These are phyloP conservation scores for Plasmodium yoelii DNA, from an alignment of 169 alveolate genomes.

Conservation along the genomic window DNA sequence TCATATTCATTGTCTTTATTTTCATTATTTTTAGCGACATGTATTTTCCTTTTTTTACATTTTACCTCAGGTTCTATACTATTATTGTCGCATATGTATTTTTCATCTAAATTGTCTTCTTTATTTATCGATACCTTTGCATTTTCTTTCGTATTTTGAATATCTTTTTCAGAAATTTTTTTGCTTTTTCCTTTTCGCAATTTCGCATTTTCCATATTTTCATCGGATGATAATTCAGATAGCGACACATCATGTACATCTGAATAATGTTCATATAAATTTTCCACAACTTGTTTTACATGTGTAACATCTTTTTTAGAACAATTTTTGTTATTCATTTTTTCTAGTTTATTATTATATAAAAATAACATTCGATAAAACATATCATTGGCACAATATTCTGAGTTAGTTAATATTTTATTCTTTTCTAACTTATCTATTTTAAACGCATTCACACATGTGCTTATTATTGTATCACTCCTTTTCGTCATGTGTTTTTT, in stretches of 20 bases:
- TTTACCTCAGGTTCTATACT: neutral
- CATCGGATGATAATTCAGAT: slow-evolving; percentile 73
- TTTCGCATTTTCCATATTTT: slow-evolving; percentile 6
- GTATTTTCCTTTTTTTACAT: too few relatives aligned
- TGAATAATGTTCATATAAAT: slow-evolving; percentile 35
- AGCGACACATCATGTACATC: slow-evolving; percentile 61
- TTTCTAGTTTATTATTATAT: slow-evolving; percentile 60
- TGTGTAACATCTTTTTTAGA: neutral
- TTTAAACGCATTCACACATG: slow-evolving; percentile 22
- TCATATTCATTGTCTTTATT: too few relatives aligned
- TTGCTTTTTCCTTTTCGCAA: slow-evolving; percentile 14
- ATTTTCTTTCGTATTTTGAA: slow-evolving; percentile 17
- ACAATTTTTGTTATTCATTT: neutral
- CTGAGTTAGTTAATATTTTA: slow-evolving; percentile 49
- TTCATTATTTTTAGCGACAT: too few relatives aligned
- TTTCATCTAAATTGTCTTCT: neutral
- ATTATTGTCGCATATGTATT: neutral
- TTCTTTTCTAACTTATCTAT: slow-evolving; percentile 22
- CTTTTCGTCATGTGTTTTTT: neutral
- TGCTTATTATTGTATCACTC: slow-evolving; percentile 13
- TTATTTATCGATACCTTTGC: neutral
- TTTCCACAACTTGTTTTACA: neutral
- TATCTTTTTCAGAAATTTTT: slow-evolving; percentile 19
- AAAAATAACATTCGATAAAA: slow-evolving; percentile 36
- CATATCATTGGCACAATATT: slow-evolving; percentile 43